phyloP scores from a whole-genome alignment of 1,284 basidiomycete species.

The Laetiporus sulphureus region DNA sequence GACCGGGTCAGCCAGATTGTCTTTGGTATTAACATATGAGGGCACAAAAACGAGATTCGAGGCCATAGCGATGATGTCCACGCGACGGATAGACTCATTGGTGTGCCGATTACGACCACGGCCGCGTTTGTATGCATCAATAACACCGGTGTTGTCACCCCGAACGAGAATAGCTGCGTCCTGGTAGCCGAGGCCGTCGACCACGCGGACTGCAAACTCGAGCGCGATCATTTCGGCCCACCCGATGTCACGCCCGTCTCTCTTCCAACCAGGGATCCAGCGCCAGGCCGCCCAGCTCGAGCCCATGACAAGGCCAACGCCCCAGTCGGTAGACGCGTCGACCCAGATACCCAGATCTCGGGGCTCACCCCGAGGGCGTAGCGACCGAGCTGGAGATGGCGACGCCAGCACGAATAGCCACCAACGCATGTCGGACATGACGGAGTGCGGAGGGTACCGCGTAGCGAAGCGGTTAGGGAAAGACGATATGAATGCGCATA shows the following conservation, averaged over 20 bases:
- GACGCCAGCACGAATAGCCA: not conserved
- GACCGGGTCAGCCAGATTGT: not conserved
- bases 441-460: not conserved
- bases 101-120: not conserved
- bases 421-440: not conserved
- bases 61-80: not conserved
- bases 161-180: not conserved
- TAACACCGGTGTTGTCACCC: not conserved
- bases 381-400: not conserved
- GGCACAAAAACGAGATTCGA: no score
- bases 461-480: not conserved
- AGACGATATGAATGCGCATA: not conserved
- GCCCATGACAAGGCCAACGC: not conserved
- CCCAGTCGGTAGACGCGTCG: not conserved
- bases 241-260: not conserved
- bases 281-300: not conserved
- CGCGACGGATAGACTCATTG: not conserved
- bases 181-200: not conserved
- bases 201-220: not conserved
- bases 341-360: not conserved
- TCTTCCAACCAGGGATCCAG: not conserved
- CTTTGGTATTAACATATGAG: not conserved
- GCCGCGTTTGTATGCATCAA: not conserved
- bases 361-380: not conserved
- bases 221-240: not conserved